Conservation (phyloP, 139 green algal species). For the Diplosphaera chodatii region DNA sequence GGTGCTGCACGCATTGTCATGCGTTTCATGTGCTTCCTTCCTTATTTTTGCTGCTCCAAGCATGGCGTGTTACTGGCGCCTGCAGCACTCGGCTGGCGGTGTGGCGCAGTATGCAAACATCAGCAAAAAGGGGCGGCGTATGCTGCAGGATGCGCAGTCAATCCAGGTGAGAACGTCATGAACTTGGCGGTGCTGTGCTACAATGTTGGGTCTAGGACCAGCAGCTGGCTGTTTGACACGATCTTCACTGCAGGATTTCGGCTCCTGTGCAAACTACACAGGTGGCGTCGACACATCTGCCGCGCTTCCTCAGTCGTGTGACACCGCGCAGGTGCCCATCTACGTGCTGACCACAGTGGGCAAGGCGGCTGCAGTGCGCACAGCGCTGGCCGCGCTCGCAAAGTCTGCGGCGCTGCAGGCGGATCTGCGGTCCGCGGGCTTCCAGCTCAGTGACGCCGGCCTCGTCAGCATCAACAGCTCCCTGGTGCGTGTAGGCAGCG, state of each 20-base stretch:
- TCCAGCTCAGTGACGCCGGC: neutral
- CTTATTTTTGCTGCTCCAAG: neutral
- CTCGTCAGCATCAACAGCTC: neutral
- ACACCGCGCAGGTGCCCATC: neutral
- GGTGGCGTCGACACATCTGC: too few species aligned
- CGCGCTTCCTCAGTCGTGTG: too few species aligned
- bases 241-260: too few species aligned
- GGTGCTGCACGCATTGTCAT: too few species aligned
- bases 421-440: neutral
- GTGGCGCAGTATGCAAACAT: neutral
- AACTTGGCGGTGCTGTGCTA: too few species aligned
- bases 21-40: neutral
- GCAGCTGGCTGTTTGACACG: too few species aligned
- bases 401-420: neutral
- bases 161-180: neutral
- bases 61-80: neutral
- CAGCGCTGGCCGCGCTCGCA: neutral
- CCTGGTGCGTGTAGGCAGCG: too few species aligned
- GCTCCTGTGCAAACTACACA: too few species aligned
- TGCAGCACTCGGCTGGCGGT: too few species aligned
- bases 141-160: neutral
- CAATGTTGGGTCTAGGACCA: too few species aligned
- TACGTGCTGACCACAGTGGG: neutral
- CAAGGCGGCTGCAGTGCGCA: neutral
- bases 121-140: neutral